A percentile compares a stretch with the other conserved stretches of the same genome.
These are phyloP conservation scores for Leucosporidium creatinivorum DNA, from an alignment of 768 basidiomycete genomes.

Conservation along the genomic window DNA sequence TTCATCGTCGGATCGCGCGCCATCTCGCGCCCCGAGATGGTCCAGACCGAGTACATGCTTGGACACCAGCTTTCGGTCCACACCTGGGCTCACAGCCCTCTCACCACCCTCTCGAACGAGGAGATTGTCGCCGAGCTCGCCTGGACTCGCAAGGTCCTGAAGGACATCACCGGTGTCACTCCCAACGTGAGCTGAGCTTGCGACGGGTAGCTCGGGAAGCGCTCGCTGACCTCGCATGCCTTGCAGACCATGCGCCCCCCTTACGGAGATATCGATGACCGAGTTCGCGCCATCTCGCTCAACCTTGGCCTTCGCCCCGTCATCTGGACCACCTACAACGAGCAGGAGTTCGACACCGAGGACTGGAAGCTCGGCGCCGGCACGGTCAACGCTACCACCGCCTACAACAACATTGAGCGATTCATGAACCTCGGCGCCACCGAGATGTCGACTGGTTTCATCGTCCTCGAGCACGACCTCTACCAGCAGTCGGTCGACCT, in stretches of 20 bases:
- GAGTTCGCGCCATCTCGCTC: conserved; percentile 71
- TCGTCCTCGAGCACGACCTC: conserved; percentile 73
- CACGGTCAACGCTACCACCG: conserved; percentile 51
- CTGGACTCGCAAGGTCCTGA: conserved; percentile 78
- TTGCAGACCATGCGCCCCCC: conserved; percentile 53
- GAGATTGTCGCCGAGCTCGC: conserved; percentile 80
- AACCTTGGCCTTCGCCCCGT: conserved; percentile 78
- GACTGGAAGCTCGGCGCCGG: conserved; percentile 67
- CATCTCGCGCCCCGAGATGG: conserved; percentile 59
- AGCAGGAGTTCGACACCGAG: conserved; percentile 44
- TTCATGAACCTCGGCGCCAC: conserved; percentile 60
- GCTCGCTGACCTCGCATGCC: neutral
- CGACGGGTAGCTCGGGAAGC: neutral
- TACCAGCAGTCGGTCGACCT: conserved; percentile 78
- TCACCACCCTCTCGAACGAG: conserved; percentile 67
- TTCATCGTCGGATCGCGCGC: conserved; percentile 81
- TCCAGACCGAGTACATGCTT: conserved; percentile 67
- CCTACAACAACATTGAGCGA: conserved; percentile 55
- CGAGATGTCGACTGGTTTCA: conserved; percentile 64
- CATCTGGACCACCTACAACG: conserved; percentile 65
- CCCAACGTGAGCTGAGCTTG: conserved; percentile 47
- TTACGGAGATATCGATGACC: conserved; percentile 67
- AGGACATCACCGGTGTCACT: conserved; percentile 63
- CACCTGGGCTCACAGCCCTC: conserved; percentile 68
- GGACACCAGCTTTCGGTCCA: conserved; percentile 71